These are phyloP conservation scores for Linnemannia zychae DNA, from an alignment of 192 early-diverging fungal species.

Conservation along the genomic window DNA sequence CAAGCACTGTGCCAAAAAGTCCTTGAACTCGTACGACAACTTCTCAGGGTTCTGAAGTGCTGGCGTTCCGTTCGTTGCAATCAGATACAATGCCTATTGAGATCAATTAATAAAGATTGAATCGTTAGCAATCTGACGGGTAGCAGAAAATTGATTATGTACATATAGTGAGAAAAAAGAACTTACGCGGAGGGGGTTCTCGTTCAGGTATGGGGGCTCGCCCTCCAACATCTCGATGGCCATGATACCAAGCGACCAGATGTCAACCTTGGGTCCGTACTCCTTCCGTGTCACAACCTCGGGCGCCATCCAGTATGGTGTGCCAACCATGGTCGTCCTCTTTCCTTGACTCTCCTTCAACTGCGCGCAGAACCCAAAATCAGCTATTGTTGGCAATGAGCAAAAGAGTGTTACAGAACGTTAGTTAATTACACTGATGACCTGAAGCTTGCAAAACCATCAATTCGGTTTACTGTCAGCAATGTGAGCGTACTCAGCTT, in stretches of 20 bases:
- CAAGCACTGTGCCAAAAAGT: slow-evolving; percentile 84
- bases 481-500: slow-evolving; percentile 71
- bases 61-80: slow-evolving; percentile 96
- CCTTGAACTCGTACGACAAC: slow-evolving; percentile 76
- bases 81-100: slow-evolving; percentile 83
- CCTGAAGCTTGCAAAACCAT: not conserved
- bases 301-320: slow-evolving; percentile 99
- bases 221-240: slow-evolving; percentile 98
- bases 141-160: not conserved
- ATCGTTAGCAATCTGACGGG: not conserved
- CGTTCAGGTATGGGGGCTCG: slow-evolving; percentile 96
- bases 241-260: slow-evolving; percentile 99
- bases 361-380: slow-evolving; percentile 92
- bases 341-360: slow-evolving; percentile 75
- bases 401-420: not conserved
- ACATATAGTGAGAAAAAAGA: slow-evolving; percentile 3
- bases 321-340: slow-evolving; percentile 85
- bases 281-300: slow-evolving; percentile 95
- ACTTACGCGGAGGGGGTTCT: slow-evolving; percentile 83
- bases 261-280: slow-evolving; percentile 94
- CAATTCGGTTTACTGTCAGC: not conserved
- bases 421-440: not conserved
- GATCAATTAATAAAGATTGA: not conserved
- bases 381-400: slow-evolving; percentile 63
- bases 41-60: slow-evolving; percentile 87